phyloP scores from a whole-genome alignment of 1,139 yeast species.

The Saccharomyces hybrid region DNA sequence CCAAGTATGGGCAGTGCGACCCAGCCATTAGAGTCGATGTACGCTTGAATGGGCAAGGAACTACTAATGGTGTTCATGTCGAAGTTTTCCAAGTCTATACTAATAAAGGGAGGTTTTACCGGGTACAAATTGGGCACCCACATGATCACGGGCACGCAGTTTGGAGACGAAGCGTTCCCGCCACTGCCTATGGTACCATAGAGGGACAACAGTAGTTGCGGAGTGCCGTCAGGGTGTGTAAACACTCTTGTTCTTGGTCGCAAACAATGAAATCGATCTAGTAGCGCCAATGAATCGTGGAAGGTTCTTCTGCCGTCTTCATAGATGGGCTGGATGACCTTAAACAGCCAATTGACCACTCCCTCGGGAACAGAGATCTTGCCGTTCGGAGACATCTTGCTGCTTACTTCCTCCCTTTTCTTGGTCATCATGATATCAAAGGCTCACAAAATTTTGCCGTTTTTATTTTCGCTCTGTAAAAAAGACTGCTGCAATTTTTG shows the following conservation, averaged over 20 bases:
- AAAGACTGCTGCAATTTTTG: background rate
- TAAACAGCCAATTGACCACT: constrained; percentile 51
- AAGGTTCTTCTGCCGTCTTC: constrained; percentile 45
- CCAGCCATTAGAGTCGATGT: constrained; percentile 66
- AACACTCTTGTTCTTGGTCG: constrained; percentile 66
- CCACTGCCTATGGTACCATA: no score
- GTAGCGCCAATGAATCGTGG: constrained; percentile 51
- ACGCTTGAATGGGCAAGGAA: constrained; percentile 11
- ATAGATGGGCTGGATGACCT: constrained; percentile 49
- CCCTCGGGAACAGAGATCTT: constrained; percentile 13
- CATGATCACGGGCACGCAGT: constrained; percentile 47
- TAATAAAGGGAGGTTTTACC: constrained; percentile 50
- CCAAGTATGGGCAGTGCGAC: constrained; percentile 49
- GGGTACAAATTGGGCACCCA: constrained; percentile 81
- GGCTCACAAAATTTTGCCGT: background rate
- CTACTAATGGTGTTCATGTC: background rate
- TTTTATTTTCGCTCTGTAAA: background rate
- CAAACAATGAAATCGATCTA: constrained; percentile 45
- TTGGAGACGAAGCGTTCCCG: no score
- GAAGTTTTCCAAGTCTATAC: constrained; percentile 42
- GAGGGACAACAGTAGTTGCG: constrained; percentile 55
- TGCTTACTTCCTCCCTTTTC: background rate
- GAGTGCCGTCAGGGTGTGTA: constrained; percentile 52
- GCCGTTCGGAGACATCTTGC: background rate
- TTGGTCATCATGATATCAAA: background rate